Conservation (phyloP, 768 basidiomycete species). For the Trametes villosa region DNA sequence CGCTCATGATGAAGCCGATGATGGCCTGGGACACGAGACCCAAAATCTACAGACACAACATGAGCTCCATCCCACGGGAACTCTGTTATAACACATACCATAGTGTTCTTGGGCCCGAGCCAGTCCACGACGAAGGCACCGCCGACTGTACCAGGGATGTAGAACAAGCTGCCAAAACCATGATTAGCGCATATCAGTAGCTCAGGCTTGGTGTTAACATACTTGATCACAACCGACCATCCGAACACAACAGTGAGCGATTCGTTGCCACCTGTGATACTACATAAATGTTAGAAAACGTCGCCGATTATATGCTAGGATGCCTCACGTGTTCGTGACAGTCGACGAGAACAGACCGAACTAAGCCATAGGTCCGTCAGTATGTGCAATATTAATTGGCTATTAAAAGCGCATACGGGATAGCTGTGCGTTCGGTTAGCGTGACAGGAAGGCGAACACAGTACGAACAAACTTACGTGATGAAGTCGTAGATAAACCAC, state of each 20-base stretch:
- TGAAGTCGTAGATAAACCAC: slow-evolving; percentile 89
- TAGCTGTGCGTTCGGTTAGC: background rate
- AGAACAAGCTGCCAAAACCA: slow-evolving; percentile 51
- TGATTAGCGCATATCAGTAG: slow-evolving; percentile 36
- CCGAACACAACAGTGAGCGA: slow-evolving; percentile 71
- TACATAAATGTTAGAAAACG: slow-evolving; percentile 32
- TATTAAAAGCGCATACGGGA: slow-evolving; percentile 1
- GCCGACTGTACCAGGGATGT: slow-evolving; percentile 71
- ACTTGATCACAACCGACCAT: slow-evolving; percentile 89
- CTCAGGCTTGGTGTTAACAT: slow-evolving; percentile 25
- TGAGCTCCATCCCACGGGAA: background rate
- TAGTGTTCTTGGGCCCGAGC: slow-evolving; percentile 74
- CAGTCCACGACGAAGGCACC: slow-evolving; percentile 80
- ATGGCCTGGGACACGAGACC: slow-evolving; percentile 72
- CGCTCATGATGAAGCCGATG: slow-evolving; percentile 91
- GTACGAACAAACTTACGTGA: slow-evolving; percentile 51
- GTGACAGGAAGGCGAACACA: background rate
- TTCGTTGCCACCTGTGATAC: slow-evolving; percentile 57
- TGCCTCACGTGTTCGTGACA: slow-evolving; percentile 67
- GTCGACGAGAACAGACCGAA: slow-evolving; percentile 85
- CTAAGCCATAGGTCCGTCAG: slow-evolving; percentile 37
- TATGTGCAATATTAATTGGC: background rate
- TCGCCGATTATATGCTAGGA: background rate
- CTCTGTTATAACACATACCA: slow-evolving; percentile 47
- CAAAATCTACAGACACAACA: slow-evolving; percentile 50